phyloP scores from a whole-genome alignment of 805 yeast genomes.

The Ogataea angusta region DNA sequence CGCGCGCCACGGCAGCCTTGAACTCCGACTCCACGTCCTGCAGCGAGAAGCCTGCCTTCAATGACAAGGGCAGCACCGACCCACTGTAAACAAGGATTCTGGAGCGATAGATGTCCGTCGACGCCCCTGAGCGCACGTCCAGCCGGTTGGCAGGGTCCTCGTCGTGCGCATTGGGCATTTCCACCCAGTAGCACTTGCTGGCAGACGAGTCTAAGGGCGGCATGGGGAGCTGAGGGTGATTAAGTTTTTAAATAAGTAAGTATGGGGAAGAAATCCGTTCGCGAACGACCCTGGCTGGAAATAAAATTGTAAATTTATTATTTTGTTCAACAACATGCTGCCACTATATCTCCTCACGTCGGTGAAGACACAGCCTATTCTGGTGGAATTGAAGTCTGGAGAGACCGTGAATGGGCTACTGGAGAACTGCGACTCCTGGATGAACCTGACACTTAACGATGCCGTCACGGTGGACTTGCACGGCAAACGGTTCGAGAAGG shows the following conservation, averaged over 20 bases:
- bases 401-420: slow-evolving; percentile 83
- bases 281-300: slow-evolving; percentile 3
- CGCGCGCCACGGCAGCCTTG: slow-evolving; percentile 12
- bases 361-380: slow-evolving; percentile 82
- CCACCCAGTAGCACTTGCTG: slow-evolving; percentile 54
- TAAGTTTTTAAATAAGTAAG: not conserved
- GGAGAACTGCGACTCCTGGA: slow-evolving; percentile 88
- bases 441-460: slow-evolving; percentile 83
- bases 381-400: slow-evolving; percentile 89
- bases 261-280: slow-evolving; percentile 7
- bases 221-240: slow-evolving; percentile 36
- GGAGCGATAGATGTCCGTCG: slow-evolving; percentile 55
- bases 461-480: slow-evolving; percentile 64
- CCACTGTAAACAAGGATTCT: slow-evolving; percentile 69
- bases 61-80: slow-evolving; percentile 51
- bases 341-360: slow-evolving; percentile 90
- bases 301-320: not conserved
- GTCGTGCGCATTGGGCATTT: slow-evolving; percentile 50
- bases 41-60: slow-evolving; percentile 37
- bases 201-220: slow-evolving; percentile 63
- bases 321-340: slow-evolving; percentile 45
- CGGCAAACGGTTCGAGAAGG: slow-evolving; percentile 59
- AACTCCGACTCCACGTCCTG: slow-evolving; percentile 40
- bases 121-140: slow-evolving; percentile 67
- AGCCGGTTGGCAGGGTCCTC: slow-evolving; percentile 51